Conservation (phyloP, 179 eudicot genomes). For the Pouteria campechiana region DNA sequence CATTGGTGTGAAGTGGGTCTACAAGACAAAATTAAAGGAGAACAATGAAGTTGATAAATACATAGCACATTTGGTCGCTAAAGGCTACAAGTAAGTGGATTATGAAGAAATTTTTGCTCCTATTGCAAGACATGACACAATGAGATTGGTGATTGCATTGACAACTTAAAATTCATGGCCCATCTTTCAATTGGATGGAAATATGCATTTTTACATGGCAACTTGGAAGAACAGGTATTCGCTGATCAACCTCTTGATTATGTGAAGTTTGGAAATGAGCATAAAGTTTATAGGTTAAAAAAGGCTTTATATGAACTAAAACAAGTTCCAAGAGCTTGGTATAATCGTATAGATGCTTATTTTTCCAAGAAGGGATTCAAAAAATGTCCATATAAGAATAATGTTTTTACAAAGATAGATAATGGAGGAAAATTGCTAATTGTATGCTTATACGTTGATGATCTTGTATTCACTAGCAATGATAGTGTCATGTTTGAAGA, state of each 20-base stretch:
- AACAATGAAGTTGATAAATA: neutral
- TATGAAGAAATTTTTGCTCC: no score
- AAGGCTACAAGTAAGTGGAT: neutral
- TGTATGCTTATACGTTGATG: conserved; percentile 2
- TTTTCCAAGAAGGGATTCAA: no score
- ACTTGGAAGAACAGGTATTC: neutral
- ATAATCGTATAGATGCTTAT: conserved; percentile 1
- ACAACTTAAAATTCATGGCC: conserved; percentile 3
- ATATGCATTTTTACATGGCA: conserved; percentile 1
- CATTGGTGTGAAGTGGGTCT: conserved; percentile 1
- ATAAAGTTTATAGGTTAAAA: neutral
- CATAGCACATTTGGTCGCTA: neutral
- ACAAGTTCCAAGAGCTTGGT: conserved; percentile 4
- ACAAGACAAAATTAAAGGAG: neutral
- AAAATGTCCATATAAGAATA: conserved; percentile 1
- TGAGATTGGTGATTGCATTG: conserved; percentile 2
- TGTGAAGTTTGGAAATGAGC: neutral
- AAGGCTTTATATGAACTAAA: conserved; percentile 1
- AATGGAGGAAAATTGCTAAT: neutral
- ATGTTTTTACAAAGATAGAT: neutral
- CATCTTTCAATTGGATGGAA: neutral
- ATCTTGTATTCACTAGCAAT: conserved; percentile 6
- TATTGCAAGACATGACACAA: conserved; percentile 1
- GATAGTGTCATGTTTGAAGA: neutral
- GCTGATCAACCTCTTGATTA: conserved; percentile 1